These are phyloP conservation scores for Singerocomus rubriflavus DNA, from an alignment of 1,284 basidiomycete species.

Conservation along the genomic window DNA sequence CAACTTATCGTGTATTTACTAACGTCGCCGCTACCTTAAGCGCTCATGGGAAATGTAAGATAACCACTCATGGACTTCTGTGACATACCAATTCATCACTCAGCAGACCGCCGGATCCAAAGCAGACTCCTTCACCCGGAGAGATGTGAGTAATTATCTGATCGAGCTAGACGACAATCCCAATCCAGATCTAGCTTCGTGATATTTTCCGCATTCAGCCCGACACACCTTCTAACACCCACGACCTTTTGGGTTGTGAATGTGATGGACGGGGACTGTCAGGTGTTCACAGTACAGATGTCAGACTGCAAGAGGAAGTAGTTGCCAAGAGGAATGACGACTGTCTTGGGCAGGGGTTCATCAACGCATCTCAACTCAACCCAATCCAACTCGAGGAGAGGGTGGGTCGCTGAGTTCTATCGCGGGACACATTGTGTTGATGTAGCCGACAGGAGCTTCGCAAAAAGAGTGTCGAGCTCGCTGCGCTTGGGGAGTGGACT, in stretches of 20 bases:
- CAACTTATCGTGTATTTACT: neutral
- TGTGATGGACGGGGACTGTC: slow-evolving; percentile 45
- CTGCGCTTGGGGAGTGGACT: slow-evolving; percentile 83
- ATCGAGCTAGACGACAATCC: slow-evolving; percentile 2
- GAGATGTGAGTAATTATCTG: slow-evolving; percentile 59
- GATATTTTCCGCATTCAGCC: slow-evolving; percentile 90
- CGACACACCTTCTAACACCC: slow-evolving; percentile 85
- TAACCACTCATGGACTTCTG: neutral
- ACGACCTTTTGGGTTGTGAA: slow-evolving; percentile 78
- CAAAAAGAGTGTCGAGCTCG: slow-evolving; percentile 76
- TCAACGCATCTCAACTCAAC: slow-evolving; percentile 70
- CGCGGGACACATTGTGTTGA: neutral
- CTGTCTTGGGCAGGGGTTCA: slow-evolving; percentile 52
- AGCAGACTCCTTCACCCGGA: slow-evolving; percentile 83
- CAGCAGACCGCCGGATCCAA: slow-evolving; percentile 55
- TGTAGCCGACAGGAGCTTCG: slow-evolving; percentile 52
- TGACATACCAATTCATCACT: slow-evolving; percentile 14
- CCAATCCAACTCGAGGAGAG: slow-evolving; percentile 46
- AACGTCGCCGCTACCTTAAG: slow-evolving; percentile 26
- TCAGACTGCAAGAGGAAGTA: slow-evolving; percentile 12
- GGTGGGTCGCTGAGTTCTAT: slow-evolving; percentile 39
- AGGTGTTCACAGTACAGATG: slow-evolving; percentile 19
- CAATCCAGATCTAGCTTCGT: slow-evolving; percentile 52
- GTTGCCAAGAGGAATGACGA: slow-evolving; percentile 26
- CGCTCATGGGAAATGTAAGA: slow-evolving; percentile 64